Evolutionary conservation across 805 yeast species (phyloP).

Genomic region (Cephaloascus fragrans): DNA sequence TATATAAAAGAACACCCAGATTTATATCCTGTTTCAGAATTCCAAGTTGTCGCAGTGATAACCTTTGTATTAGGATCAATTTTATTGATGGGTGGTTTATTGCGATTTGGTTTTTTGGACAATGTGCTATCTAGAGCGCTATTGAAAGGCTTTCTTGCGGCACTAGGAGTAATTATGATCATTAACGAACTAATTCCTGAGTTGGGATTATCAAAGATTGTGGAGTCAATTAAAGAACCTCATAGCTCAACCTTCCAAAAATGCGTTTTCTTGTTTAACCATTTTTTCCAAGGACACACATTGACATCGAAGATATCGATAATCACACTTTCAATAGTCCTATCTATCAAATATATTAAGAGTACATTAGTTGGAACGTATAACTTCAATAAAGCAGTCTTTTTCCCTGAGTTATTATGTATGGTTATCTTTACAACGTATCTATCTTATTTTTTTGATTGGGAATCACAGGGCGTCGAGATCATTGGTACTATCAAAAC

Average conservation of each 20-base stretch:
- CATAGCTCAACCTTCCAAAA: slow-evolving; percentile 69
- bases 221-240: slow-evolving; percentile 33
- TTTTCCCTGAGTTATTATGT: slow-evolving; percentile 77
- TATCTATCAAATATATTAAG: slow-evolving; percentile 16
- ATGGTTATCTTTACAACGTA: slow-evolving; percentile 58
- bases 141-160: slow-evolving; percentile 74
- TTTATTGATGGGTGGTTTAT: slow-evolving; percentile 25
- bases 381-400: slow-evolving; percentile 34
- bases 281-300: slow-evolving; percentile 38
- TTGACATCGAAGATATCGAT: slow-evolving; percentile 57
- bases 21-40: slow-evolving; percentile 2
- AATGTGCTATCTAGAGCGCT: slow-evolving; percentile 20
- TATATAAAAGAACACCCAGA: slow-evolving; percentile 7
- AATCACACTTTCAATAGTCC: slow-evolving; percentile 36
- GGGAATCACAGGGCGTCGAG: slow-evolving; percentile 47
- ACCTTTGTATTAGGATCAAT: slow-evolving; percentile 31
- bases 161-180: slow-evolving; percentile 79
- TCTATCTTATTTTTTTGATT: slow-evolving; percentile 34
- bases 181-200: slow-evolving; percentile 65
- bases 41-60: slow-evolving; percentile 18
- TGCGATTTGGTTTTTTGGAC: slow-evolving; percentile 28
- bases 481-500: slow-evolving; percentile 62
- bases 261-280: slow-evolving; percentile 40
- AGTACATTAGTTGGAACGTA: not conserved
- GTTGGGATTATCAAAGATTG: slow-evolving; percentile 49